Evolutionary conservation across 768 basidiomycete genomes (phyloP).

Genomic region (Dendrothele bispora): DNA sequence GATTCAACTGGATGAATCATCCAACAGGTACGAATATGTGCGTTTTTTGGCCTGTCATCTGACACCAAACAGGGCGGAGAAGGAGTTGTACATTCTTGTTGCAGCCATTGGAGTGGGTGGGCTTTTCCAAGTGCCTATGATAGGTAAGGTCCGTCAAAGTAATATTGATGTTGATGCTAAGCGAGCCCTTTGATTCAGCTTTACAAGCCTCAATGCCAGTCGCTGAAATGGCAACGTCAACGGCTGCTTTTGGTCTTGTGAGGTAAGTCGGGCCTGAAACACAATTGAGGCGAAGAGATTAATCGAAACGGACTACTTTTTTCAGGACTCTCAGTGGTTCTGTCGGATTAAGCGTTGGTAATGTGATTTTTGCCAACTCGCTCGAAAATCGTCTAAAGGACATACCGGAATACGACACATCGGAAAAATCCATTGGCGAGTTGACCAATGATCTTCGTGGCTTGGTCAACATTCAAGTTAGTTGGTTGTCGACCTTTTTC

Average conservation of each 20-base stretch:
- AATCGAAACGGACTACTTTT: not conserved
- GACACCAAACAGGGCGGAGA: constrained; percentile 45
- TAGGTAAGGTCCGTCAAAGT: constrained; percentile 24
- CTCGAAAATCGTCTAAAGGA: constrained; percentile 9
- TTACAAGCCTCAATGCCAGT: constrained; percentile 87
- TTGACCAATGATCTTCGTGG: not conserved
- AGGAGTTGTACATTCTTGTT: constrained; percentile 64
- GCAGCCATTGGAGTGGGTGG: constrained; percentile 65
- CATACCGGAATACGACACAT: not conserved
- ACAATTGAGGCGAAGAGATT: not conserved
- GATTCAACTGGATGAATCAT: constrained; percentile 60
- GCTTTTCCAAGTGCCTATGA: constrained; percentile 50
- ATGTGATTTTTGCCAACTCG: constrained; percentile 67
- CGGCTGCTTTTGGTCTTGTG: constrained; percentile 68
- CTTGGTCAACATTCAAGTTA: not conserved
- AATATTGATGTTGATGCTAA: constrained; percentile 31
- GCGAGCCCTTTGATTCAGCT: constrained; percentile 58
- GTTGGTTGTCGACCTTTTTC: not conserved
- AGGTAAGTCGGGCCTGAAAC: constrained; percentile 36
- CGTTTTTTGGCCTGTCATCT: constrained; percentile 16
- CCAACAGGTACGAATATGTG: constrained; percentile 48
- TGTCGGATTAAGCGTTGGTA: constrained; percentile 69
- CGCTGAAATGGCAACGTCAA: constrained; percentile 82
- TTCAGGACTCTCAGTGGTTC: constrained; percentile 68
- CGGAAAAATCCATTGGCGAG: not conserved